phyloP scores from a whole-genome alignment of 495 filamentous ascomycete genomes.

The Glarea lozoyensis region DNA sequence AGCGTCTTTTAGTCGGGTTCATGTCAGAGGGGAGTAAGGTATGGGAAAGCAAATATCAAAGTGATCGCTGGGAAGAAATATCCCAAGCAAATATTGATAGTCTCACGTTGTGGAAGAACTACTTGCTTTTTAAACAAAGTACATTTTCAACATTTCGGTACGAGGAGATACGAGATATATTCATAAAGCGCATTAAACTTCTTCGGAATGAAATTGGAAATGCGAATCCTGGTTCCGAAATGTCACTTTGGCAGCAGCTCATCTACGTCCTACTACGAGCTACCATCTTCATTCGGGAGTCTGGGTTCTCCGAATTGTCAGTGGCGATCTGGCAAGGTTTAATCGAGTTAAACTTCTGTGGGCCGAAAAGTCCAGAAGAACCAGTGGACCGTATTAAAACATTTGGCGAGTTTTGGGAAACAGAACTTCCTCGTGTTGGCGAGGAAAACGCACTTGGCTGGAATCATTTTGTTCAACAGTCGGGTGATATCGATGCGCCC shows the following conservation, averaged over 20 bases:
- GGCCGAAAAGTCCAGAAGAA: slow-evolving; percentile 26
- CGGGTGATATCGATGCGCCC: slow-evolving; percentile 25
- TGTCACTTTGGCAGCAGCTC: slow-evolving; percentile 39
- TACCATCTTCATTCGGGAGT: slow-evolving; percentile 65
- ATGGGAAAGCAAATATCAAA: slow-evolving; percentile 59
- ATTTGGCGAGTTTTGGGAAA: slow-evolving; percentile 68
- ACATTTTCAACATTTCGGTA: slow-evolving; percentile 60
- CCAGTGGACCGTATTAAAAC: slow-evolving; percentile 6
- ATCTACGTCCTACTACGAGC: slow-evolving; percentile 67
- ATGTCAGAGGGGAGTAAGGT: slow-evolving; percentile 62
- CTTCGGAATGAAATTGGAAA: slow-evolving; percentile 31
- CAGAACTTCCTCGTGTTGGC: slow-evolving; percentile 71
- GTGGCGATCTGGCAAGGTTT: slow-evolving; percentile 76
- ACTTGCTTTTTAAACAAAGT: slow-evolving; percentile 68
- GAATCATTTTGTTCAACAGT: slow-evolving; percentile 39
- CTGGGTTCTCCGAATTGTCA: slow-evolving; percentile 72
- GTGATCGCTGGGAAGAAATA: slow-evolving; percentile 55
- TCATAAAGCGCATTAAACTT: slow-evolving; percentile 42
- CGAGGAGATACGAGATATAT: slow-evolving; percentile 49
- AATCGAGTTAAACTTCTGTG: slow-evolving; percentile 64
- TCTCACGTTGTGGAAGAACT: slow-evolving; percentile 61
- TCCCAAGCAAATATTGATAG: slow-evolving; percentile 47
- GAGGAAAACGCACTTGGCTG: slow-evolving; percentile 67
- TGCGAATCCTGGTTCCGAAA: slow-evolving; percentile 7
- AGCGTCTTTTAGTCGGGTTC: slow-evolving; percentile 53